Evolutionary conservation across 495 filamentous ascomycete species (phyloP).

Genomic region (Zalerion maritima): DNA sequence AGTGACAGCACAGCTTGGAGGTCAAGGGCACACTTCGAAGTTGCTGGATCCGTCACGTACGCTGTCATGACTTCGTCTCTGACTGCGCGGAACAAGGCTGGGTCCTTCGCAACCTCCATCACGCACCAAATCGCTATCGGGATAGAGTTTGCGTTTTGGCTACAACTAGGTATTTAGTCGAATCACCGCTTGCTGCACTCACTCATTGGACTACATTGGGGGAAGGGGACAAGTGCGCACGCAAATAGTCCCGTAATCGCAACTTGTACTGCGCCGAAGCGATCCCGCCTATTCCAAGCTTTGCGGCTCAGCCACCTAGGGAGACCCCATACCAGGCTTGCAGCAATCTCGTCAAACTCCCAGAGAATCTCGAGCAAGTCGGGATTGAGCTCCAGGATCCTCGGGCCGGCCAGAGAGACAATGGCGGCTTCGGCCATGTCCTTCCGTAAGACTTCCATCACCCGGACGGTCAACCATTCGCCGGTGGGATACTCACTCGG

Average conservation of each 20-base stretch:
- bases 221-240: too few relatives aligned
- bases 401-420: slow-evolving; percentile 8
- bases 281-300: slow-evolving; percentile 18
- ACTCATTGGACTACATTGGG: too few relatives aligned
- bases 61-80: slow-evolving; percentile 9
- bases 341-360: slow-evolving; percentile 9
- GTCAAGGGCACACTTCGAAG: slow-evolving; percentile 8
- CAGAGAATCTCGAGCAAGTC: slow-evolving; percentile 11
- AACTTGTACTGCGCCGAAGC: slow-evolving; percentile 1
- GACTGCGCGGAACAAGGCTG: slow-evolving; percentile 9
- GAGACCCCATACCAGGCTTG: slow-evolving; percentile 5
- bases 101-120: slow-evolving; percentile 14
- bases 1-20: slow-evolving; percentile 12
- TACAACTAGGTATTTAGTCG: too few relatives aligned
- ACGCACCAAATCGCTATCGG: slow-evolving; percentile 15
- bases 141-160: slow-evolving; percentile 19
- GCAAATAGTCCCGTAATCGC: too few relatives aligned
- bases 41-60: slow-evolving; percentile 3
- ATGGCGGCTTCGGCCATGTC: slow-evolving; percentile 8
- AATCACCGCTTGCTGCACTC: too few relatives aligned
- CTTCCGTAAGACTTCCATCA: slow-evolving; percentile 8
- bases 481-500: neutral
- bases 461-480: slow-evolving; percentile 4
- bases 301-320: slow-evolving; percentile 45
- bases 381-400: slow-evolving; percentile 11